Evolutionary conservation across 805 yeast genomes (phyloP).

Genomic region (Candida morakotiae): DNA sequence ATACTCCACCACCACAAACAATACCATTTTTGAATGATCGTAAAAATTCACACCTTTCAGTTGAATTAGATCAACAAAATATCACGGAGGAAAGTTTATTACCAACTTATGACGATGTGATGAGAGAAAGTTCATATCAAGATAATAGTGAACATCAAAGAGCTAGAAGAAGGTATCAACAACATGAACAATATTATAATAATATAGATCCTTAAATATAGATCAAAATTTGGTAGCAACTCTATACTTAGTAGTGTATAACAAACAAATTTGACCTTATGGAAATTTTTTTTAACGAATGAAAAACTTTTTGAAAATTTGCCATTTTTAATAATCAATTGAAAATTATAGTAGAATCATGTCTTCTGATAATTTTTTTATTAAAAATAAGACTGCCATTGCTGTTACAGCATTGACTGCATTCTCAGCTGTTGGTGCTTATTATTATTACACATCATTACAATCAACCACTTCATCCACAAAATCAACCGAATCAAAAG

Average conservation of each 20-base stretch:
- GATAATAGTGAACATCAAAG: constrained; percentile 28
- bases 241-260: background rate
- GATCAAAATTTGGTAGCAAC: background rate
- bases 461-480: constrained; percentile 8
- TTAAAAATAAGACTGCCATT: constrained; percentile 59
- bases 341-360: background rate
- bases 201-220: constrained; percentile 13
- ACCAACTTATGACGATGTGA: constrained; percentile 38
- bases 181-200: constrained; percentile 23
- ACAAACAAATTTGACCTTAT: background rate
- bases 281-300: constrained; percentile 2
- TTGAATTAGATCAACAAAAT: background rate
- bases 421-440: constrained; percentile 61
- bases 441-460: constrained; percentile 41
- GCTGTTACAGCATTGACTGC: constrained; percentile 61
- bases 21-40: background rate
- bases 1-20: background rate
- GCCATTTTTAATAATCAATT: background rate
- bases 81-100: constrained; percentile 6
- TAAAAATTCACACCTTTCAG: constrained; percentile 1
- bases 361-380: constrained; percentile 33
- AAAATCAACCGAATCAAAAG: background rate
- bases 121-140: constrained; percentile 26
- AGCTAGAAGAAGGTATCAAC: constrained; percentile 32
- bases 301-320: constrained; percentile 6